Evolutionary conservation across 352 stramenopile species (phyloP).

Genomic region (Blastocystis sp.): DNA sequence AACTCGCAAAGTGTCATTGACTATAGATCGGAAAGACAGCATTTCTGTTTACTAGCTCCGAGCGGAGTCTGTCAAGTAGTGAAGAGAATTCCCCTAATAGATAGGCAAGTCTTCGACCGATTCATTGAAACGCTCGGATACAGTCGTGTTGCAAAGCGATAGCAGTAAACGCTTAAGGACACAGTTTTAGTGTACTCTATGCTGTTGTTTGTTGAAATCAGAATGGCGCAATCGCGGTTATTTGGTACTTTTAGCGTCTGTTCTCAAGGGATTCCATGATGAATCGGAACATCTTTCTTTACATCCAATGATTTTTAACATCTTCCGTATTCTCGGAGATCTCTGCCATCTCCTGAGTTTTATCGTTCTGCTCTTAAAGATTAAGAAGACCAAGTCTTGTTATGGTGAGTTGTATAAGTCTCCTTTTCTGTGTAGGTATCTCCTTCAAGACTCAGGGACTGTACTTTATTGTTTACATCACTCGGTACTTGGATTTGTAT

Average conservation of each 20-base stretch:
- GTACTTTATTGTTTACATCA: constrained; percentile 95
- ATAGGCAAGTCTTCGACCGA: neutral
- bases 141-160: too few relatives aligned
- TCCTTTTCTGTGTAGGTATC: constrained; percentile 70
- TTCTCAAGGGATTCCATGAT: neutral
- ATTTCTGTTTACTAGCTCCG: constrained; percentile 17
- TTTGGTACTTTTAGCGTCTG: neutral
- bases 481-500: constrained; percentile 94
- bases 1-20: neutral
- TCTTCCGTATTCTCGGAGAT: constrained; percentile 92
- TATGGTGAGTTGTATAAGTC: constrained; percentile 62
- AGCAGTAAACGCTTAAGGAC: too few relatives aligned
- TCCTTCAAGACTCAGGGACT: constrained; percentile 97
- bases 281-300: neutral
- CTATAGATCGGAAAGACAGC: neutral
- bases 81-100: neutral
- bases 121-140: too few relatives aligned
- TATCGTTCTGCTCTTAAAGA: constrained; percentile 88
- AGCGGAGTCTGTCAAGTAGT: neutral
- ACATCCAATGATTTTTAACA: constrained; percentile 71
- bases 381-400: constrained; percentile 77
- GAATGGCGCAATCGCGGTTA: neutral
- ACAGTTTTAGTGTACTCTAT: too few relatives aligned
- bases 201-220: constrained; percentile 38
- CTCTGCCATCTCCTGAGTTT: constrained; percentile 97